These are phyloP conservation scores for Lizanozyma gosingica DNA, from an alignment of 1,139 yeast species.

Conservation along the genomic window DNA sequence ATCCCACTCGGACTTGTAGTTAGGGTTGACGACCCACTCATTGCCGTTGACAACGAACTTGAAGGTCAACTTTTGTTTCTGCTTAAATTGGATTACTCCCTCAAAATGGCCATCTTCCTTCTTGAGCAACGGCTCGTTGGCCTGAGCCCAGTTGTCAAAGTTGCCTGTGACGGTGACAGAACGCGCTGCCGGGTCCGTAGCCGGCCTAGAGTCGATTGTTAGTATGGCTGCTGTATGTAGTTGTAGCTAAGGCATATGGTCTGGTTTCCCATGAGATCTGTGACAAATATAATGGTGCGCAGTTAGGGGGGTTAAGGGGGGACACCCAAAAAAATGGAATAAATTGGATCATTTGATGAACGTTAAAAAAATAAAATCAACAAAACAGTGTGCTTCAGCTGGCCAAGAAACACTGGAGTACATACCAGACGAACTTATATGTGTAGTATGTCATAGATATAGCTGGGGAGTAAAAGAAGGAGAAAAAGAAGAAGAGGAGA, in stretches of 20 bases:
- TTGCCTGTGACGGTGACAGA: slow-evolving; percentile 33
- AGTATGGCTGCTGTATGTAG: slow-evolving; percentile 1
- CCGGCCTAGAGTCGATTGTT: slow-evolving; percentile 9
- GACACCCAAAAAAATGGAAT: slow-evolving; percentile 1
- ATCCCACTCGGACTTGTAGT: slow-evolving; percentile 21
- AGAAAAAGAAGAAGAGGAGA: not conserved
- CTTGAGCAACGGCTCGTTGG: slow-evolving; percentile 10
- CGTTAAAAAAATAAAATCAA: slow-evolving; percentile 1
- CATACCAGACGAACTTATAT: slow-evolving; percentile 15
- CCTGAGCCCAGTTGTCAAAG: slow-evolving; percentile 32
- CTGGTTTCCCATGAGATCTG: too few species aligned
- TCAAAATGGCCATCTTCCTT: slow-evolving; percentile 9
- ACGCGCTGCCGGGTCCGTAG: slow-evolving; percentile 6
- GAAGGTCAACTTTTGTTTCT: slow-evolving; percentile 18
- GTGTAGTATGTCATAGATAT: slow-evolving; percentile 14
- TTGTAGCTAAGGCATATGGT: not conserved
- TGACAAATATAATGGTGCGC: not conserved
- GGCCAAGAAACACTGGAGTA: slow-evolving; percentile 2
- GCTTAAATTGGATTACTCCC: slow-evolving; percentile 13
- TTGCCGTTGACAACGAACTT: slow-evolving; percentile 30
- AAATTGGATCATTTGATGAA: too few species aligned
- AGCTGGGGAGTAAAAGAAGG: not conserved
- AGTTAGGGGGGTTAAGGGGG: slow-evolving; percentile 1
- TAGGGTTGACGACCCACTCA: slow-evolving; percentile 23
- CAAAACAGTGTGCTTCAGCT: not conserved